Evolutionary conservation across 768 basidiomycete genomes (phyloP), one percentile per base, ranked within the genome.

Genomic region (Coprinopsis marcescibilis): DNA sequence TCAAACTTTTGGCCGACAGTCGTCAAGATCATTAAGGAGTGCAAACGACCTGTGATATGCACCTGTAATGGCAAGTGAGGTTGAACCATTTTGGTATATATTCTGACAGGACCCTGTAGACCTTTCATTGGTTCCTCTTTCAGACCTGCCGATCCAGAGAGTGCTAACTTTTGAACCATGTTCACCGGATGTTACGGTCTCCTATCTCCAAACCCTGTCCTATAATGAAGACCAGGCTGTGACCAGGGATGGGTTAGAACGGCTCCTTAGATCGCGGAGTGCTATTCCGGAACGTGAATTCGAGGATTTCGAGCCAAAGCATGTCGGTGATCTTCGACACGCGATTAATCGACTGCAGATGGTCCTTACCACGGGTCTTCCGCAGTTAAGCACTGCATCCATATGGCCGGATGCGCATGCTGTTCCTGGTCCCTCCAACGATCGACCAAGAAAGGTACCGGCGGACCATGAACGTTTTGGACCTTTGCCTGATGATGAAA

Each of bases 61-160:
- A 98, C 95, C 45, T 98, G 96, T 65, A 96, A 94, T 56, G 93
- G 95, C 93, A 58, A 62, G 80, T 55, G 37, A 33, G 49, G 48
- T 46, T 52, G n/a, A n/a, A n/a, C n/a, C 51, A 29, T 23, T 21
- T 56, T 39, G 21, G 19, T 25, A 15, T 21, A n/a, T 19, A 42
- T 55, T 20, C 49, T 45, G 15, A 48, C 33, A 43, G 30, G 41
- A 27, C 52, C 32, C 20, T 45, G 24, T 60, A 92, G 92, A 95
- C 71, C 61, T 76, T 14, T 75, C 78, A 4, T 68, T 85, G 37
- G 75, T 97, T 24, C 94, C 94, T 3, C 57, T 76, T 32, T 60
- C 62, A 11, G 82, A 85, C 47, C 77, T 99, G 30, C 87, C 92
- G 5, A 62, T 94, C 15, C 92, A 96, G 61, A 71, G 69, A 0